Conservation (phyloP, 1,284 basidiomycete species). For the Ceratobasidium theobromae region DNA sequence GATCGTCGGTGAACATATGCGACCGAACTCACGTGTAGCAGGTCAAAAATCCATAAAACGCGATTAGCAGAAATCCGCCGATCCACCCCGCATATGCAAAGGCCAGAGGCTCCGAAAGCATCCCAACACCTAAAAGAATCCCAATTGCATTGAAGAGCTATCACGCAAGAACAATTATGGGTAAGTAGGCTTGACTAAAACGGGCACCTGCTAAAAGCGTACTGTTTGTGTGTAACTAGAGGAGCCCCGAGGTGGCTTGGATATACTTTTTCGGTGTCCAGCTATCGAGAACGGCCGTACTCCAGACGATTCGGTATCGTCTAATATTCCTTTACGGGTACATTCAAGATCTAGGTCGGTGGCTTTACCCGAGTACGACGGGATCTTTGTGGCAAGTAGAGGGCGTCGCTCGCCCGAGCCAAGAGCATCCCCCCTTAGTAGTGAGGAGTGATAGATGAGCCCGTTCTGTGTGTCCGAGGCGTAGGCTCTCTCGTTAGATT, state of each 20-base stretch:
- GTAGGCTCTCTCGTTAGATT: constrained; percentile 35
- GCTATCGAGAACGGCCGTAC: constrained; percentile 13
- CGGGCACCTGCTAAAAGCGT: constrained; percentile 39
- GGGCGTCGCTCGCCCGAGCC: constrained; percentile 21
- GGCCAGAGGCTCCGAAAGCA: constrained; percentile 86
- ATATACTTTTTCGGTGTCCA: constrained; percentile 29
- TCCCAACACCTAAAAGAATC: constrained; percentile 84
- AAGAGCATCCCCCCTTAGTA: constrained; percentile 26
- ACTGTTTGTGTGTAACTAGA: constrained; percentile 84
- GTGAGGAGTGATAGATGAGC: constrained; percentile 24
- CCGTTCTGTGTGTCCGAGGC: constrained; percentile 36
- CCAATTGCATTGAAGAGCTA: constrained; percentile 91
- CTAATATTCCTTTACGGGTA: not conserved
- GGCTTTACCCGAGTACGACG: constrained; percentile 3
- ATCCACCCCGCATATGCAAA: constrained; percentile 89
- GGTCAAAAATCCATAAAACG: constrained; percentile 76
- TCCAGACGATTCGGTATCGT: not conserved
- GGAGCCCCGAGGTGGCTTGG: constrained; percentile 49
- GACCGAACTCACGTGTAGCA: constrained; percentile 78
- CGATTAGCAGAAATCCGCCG: constrained; percentile 68
- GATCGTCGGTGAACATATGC: not conserved
- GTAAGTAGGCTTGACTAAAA: constrained; percentile 31
- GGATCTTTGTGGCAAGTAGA: constrained; percentile 26
- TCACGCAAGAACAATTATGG: constrained; percentile 33
- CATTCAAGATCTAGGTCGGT: not conserved